Base-by-base conservation (phyloP, 2,329 filamentous ascomycete genomes). In the Calcarisporium arbuscula region DNA sequence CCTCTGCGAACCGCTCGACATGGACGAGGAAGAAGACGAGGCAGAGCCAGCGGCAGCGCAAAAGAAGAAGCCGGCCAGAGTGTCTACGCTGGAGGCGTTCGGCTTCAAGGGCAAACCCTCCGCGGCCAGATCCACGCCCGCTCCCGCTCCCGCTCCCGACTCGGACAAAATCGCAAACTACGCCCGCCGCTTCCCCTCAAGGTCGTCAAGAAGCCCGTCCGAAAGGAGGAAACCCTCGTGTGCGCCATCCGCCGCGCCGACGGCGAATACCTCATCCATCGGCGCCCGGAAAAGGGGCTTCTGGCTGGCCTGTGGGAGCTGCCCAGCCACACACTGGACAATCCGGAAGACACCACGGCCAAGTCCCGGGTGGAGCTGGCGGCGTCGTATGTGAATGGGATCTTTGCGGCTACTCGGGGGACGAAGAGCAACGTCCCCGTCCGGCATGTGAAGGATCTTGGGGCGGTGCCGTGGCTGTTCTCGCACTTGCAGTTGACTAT, bases 271-370 rank as follows among this genome's bases (percentile, higher is more conserved):
- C 52, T 77, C 3, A 57, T 76, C 34, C 66, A 67, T 12, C 64
- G 63, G 1, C 68, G 73, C 0, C 71, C 72, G 0, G 61, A 64
- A 9, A 75, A 70, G 47, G 73, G 73, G 0, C 59, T 77, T 1
- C 53, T 77, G 0, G 73, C 72, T 1, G 66, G 70, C 0, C 43
- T 77, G 5, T 77, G 73, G 73, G 72, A 77, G 41, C 61, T 77
- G 6, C 72, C 73, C 1, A 74, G 70, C 43, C 47, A 54, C 4
- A 51, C 54, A 1, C 39, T 74, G 1, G 34, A 50, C 22, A 41
- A 42, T 5, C 5, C 35, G 4, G 39, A 38, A 5, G 42, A 47
- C 5, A 54, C 49, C 7, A 37, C 54, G 0, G 42, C 52, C 7
- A 46, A 51, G 9, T 56, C 51, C 12, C 57, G 67, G 20, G 59